A percentile compares a stretch with the other conserved stretches of the same genome.
These are phyloP conservation scores for Friedmanniomyces simplex DNA, from an alignment of 495 filamentous ascomycete species.

Conservation along the genomic window DNA sequence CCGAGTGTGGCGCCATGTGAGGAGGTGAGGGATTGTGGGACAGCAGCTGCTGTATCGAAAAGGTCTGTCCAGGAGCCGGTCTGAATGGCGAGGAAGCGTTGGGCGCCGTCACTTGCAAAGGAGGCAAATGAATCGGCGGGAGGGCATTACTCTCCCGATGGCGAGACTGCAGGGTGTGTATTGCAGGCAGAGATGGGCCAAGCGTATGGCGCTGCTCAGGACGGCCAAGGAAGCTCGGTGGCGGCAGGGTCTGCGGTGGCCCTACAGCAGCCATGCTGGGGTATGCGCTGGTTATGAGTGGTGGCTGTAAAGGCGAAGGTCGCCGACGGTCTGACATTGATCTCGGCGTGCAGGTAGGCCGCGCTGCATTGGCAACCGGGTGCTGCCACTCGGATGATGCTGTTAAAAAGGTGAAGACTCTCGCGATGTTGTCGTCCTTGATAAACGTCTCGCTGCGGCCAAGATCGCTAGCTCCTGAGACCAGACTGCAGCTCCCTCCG, in stretches of 20 bases:
- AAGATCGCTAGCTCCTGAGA: neutral
- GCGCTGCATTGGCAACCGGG: neutral
- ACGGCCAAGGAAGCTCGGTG: slow-evolving; percentile 2
- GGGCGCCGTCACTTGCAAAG: neutral
- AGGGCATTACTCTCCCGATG: neutral
- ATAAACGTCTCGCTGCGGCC: neutral
- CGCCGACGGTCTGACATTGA: slow-evolving; percentile 9
- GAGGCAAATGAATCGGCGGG: neutral
- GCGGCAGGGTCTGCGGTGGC: neutral
- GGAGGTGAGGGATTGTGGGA: neutral
- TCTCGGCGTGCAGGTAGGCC: neutral
- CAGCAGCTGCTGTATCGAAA: slow-evolving; percentile 1
- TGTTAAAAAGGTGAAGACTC: neutral
- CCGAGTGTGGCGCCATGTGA: neutral
- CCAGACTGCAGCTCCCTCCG: neutral
- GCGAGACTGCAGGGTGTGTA: neutral
- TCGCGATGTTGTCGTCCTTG: neutral
- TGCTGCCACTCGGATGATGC: neutral
- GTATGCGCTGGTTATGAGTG: neutral
- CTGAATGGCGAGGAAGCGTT: neutral
- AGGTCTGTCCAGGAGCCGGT: neutral
- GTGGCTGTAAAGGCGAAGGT: slow-evolving; percentile 14
- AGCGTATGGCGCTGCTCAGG: neutral
- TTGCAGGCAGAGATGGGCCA: neutral
- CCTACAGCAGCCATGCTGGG: slow-evolving; percentile 5